phyloP scores from a whole-genome alignment of 2,329 filamentous ascomycete species.

The Colletotrichum filicis region DNA sequence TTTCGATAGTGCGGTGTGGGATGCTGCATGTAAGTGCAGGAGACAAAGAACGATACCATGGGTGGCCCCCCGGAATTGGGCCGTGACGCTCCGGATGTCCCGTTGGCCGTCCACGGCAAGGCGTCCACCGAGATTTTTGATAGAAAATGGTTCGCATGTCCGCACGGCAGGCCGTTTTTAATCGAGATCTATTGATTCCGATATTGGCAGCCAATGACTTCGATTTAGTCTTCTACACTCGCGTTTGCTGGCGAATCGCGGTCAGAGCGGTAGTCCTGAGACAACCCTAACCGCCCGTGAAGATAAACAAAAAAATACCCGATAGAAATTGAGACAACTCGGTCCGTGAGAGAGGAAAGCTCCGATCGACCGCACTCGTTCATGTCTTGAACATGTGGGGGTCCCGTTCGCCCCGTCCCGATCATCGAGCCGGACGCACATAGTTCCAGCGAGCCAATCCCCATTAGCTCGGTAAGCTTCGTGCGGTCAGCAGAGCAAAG shows the following conservation, averaged over 20 bases:
- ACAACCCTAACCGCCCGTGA: not conserved
- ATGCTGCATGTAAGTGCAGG: conserved; percentile 12
- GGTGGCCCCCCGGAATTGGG: not conserved
- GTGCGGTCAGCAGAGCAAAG: not conserved
- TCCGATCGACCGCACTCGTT: not conserved
- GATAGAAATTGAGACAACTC: not conserved
- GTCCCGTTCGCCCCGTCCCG: not conserved
- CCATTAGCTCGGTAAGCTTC: not conserved
- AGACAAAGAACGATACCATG: conserved; percentile 20
- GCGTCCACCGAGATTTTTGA: conserved; percentile 17
- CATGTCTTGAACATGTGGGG: conserved; percentile 22
- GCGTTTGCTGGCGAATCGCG: not conserved
- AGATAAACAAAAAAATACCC: not conserved
- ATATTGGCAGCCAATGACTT: not conserved
- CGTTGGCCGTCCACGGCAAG: conserved; percentile 17
- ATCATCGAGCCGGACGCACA: not conserved
- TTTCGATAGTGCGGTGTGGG: not conserved
- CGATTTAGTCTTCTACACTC: not conserved
- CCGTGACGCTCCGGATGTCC: conserved; percentile 17
- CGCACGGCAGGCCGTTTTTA: not conserved
- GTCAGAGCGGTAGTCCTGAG: conserved; percentile 13
- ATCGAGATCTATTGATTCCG: not conserved
- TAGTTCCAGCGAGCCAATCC: not conserved
- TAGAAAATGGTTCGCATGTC: conserved; percentile 9
- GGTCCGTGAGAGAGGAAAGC: not conserved